These are phyloP conservation scores for Dactylonectria macrodidyma DNA, from an alignment of 2,329 filamentous ascomycete genomes.

Conservation along the genomic window DNA sequence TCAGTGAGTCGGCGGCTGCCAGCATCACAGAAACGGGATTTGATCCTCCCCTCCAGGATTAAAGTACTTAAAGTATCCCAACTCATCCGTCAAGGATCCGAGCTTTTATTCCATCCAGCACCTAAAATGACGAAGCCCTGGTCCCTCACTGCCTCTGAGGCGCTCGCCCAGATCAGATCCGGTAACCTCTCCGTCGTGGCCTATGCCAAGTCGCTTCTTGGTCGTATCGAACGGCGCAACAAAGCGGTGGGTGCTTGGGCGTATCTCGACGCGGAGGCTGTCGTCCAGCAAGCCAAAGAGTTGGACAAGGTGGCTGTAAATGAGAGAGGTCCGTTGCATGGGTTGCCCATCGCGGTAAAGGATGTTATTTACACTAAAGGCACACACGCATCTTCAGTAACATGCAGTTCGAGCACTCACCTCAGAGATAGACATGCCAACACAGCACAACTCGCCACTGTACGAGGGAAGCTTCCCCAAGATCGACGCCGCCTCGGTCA, in stretches of 20 bases:
- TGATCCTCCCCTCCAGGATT: not conserved
- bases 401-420: not conserved
- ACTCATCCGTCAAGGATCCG: too few species aligned
- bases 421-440: conserved; percentile 66
- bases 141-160: conserved; percentile 60
- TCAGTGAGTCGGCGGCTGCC: not conserved
- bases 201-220: conserved; percentile 64
- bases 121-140: conserved; percentile 34
- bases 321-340: conserved; percentile 69
- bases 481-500: conserved; percentile 68
- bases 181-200: conserved; percentile 64
- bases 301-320: conserved; percentile 65
- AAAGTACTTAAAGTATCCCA: not conserved
- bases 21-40: not conserved
- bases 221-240: conserved; percentile 61
- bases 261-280: conserved; percentile 59
- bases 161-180: conserved; percentile 54
- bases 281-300: conserved; percentile 63
- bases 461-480: conserved; percentile 62
- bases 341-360: conserved; percentile 71
- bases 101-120: conserved; percentile 29
- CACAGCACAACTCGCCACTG: conserved; percentile 68
- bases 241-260: conserved; percentile 66
- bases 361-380: conserved; percentile 73
- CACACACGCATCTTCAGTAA: conserved; percentile 31